Evolutionary conservation across 352 stramenopile genomes (phyloP).

Genomic region (Phytopythium mirpurense): DNA sequence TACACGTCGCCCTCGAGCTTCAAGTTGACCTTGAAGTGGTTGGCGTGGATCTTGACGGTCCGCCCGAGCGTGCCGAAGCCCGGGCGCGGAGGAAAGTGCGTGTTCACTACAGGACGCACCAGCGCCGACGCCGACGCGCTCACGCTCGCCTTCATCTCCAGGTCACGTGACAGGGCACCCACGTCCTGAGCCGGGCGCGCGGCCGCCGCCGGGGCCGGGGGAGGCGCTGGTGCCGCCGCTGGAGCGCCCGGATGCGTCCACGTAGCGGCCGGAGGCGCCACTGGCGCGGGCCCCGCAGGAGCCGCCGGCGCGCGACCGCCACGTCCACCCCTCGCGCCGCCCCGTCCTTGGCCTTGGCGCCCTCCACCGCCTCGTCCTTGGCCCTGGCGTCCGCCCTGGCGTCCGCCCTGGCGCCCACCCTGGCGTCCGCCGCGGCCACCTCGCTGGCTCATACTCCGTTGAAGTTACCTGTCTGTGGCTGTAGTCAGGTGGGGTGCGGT

Average conservation of each 20-base stretch:
- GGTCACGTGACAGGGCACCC: conserved; percentile 9
- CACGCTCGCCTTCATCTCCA: conserved; percentile 38
- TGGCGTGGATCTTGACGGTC: conserved; percentile 40
- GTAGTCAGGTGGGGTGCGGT: neutral
- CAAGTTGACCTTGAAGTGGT: conserved; percentile 62
- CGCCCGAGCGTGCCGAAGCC: conserved; percentile 50
- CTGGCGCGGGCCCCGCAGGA: conserved; percentile 6
- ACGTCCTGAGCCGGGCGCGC: conserved; percentile 4
- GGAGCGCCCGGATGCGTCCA: neutral
- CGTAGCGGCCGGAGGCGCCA: conserved; percentile 4
- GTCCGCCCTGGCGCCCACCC: neutral
- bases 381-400: neutral
- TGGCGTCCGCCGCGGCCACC: neutral
- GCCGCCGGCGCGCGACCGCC: conserved; percentile 19
- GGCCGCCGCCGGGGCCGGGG: conserved; percentile 11
- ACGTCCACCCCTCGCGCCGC: conserved; percentile 26
- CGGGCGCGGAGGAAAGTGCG: conserved; percentile 42
- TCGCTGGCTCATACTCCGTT: conserved; percentile 3
- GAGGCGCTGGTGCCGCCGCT: conserved; percentile 8
- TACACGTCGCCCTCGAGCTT: conserved; percentile 45
- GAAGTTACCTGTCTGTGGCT: too few species aligned
- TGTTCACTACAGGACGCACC: conserved; percentile 28
- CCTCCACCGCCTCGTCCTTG: neutral
- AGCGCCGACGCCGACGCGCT: conserved; percentile 14
- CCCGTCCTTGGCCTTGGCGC: neutral